These are phyloP conservation scores for Cyberlindnera veronae DNA, from an alignment of 805 yeast species.

Conservation along the genomic window DNA sequence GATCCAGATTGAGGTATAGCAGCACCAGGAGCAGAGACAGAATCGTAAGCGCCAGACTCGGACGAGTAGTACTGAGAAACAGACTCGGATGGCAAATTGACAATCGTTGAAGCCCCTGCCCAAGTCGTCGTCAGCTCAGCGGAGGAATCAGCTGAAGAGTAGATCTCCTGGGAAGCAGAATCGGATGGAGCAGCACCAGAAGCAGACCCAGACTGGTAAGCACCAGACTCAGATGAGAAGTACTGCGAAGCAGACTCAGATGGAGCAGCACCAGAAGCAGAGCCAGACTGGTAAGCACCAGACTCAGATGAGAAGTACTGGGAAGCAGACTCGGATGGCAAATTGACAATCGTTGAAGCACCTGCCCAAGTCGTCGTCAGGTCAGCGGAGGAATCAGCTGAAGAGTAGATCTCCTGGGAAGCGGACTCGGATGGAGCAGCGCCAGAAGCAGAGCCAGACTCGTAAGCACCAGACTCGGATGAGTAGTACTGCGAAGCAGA, in stretches of 20 bases:
- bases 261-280: too few relatives aligned
- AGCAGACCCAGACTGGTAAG: background rate
- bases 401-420: background rate
- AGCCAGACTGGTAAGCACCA: background rate
- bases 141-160: background rate
- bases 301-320: background rate
- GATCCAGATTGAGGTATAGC: too few relatives aligned
- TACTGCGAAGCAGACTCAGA: background rate
- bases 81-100: background rate
- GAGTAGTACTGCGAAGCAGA: background rate
- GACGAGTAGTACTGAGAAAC: background rate
- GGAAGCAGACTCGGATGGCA: constrained; percentile 1
- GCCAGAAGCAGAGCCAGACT: background rate
- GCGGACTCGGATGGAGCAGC: background rate
- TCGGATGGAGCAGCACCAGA: background rate
- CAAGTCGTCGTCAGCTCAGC: background rate
- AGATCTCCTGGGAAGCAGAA: background rate
- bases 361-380: background rate
- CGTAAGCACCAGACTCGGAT: background rate
- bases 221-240: background rate
- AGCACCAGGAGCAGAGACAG: too few relatives aligned
- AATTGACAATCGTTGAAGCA: background rate
- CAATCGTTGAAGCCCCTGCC: background rate
- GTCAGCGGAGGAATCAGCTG: background rate
- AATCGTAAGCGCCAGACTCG: background rate